phyloP scores from a whole-genome alignment of 2,329 filamentous ascomycete species.

The Colletotrichum falcatum region DNA sequence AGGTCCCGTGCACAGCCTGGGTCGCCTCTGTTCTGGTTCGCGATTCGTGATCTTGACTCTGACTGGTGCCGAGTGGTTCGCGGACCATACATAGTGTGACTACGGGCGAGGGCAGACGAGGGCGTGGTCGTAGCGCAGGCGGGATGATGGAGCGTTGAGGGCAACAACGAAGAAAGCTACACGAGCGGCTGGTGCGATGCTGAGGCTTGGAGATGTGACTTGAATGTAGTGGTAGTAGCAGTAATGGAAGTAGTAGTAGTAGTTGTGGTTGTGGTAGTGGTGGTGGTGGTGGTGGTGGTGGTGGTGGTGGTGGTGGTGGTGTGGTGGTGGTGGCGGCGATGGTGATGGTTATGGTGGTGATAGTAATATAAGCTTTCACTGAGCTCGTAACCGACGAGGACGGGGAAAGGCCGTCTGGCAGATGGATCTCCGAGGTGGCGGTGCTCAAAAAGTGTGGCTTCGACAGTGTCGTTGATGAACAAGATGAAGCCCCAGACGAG shows the following conservation, averaged over 20 bases:
- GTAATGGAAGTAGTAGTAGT: not conserved
- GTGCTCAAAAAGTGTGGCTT: not conserved
- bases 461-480: slow-evolving; percentile 10
- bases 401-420: slow-evolving; percentile 1
- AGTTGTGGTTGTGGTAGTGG: not conserved
- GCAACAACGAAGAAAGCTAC: slow-evolving; percentile 17
- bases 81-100: slow-evolving; percentile 38
- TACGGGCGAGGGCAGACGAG: slow-evolving; percentile 12
- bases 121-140: slow-evolving; percentile 28
- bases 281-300: not conserved
- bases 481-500: slow-evolving; percentile 23
- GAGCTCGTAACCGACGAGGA: slow-evolving; percentile 15
- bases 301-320: not conserved
- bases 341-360: not conserved
- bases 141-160: slow-evolving; percentile 26
- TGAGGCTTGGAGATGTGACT: not conserved
- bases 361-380: not conserved
- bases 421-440: slow-evolving; percentile 1
- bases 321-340: too few relatives aligned
- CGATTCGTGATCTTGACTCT: slow-evolving; percentile 34
- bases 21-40: slow-evolving; percentile 34
- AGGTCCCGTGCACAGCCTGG: slow-evolving; percentile 11
- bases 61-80: slow-evolving; percentile 40
- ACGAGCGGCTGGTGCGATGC: slow-evolving; percentile 3
- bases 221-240: not conserved